Evolutionary conservation across 2,329 filamentous ascomycete species (phyloP), one percentile per base, ranked within the genome.

Genomic region (Pseudogymnoascus sp.): DNA sequence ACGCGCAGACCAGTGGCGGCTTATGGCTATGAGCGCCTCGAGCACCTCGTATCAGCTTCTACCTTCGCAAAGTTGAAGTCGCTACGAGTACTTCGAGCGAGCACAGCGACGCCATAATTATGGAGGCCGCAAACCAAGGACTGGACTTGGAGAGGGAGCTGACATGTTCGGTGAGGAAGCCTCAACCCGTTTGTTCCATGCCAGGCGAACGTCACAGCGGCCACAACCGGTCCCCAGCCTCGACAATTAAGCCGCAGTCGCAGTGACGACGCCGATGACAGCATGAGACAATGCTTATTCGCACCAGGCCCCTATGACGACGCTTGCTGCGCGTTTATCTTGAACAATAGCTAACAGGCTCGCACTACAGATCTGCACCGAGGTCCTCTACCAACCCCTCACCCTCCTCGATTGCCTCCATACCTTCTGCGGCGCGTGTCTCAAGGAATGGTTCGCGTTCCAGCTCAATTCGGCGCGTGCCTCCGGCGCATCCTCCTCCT

Each of bases 361-460:
- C 7, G 33, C 37, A 19, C 10, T 64, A 6, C 69, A 97, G 93
- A 99, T 99, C 72, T 99, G 95, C 80, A 96, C 93, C 70, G 95
- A 97, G 76, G 84, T 96, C 68, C 86, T 96, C 67, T 96, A 91
- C 77, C 90, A 96, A 75, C 92, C 93, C 35, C 82, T 96, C 67
- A 96, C 92, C 29, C 86, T 96, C 60, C 89, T 96, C 75, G 91
- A 96, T 79, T 96, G 92, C 74, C 84, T 96, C 50, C 92, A 96
- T 77, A 97, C 93, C 53, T 99, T 96, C 76, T 99, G 95, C 79
- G 95, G 93, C 67, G 89, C 90, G 40, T 99, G 95, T 73, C 76
- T 97, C 64, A 96, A 96, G 75, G 91, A 96, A 79, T 99, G 95
- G 95, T 99, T 97, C 74, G 79, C 81, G 67, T 95, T 86, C 76